phyloP scores from a whole-genome alignment of 805 yeast genomes.

The Pichia occidentalis region DNA sequence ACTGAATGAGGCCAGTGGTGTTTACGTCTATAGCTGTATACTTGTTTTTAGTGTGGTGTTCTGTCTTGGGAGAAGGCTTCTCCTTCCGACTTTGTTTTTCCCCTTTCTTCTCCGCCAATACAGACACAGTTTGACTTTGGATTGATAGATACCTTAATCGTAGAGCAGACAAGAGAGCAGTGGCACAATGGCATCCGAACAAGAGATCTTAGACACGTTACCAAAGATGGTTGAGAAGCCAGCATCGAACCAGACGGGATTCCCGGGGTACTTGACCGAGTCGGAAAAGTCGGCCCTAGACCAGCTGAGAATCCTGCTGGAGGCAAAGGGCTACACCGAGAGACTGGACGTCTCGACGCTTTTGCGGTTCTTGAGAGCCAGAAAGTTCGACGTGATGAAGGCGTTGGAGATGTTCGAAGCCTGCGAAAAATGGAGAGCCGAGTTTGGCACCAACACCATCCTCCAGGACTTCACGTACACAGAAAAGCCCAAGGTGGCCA shows the following conservation, averaged over 20 bases:
- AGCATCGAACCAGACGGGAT: conserved; percentile 53
- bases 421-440: conserved; percentile 90
- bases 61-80: no score
- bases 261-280: conserved; percentile 70
- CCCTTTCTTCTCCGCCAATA: no score
- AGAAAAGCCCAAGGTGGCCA: conserved; percentile 89
- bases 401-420: conserved; percentile 77
- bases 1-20: no score
- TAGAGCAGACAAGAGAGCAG: no score
- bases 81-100: no score
- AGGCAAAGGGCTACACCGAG: conserved; percentile 59
- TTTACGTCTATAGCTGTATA: no score
- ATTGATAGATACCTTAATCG: no score
- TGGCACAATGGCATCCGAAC: conserved; percentile 16
- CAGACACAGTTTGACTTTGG: no score
- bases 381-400: conserved; percentile 80
- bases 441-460: conserved; percentile 80
- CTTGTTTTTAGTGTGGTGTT: no score
- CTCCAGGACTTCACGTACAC: conserved; percentile 81
- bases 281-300: conserved; percentile 57
- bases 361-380: conserved; percentile 84
- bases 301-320: conserved; percentile 51
- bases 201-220: conserved; percentile 24
- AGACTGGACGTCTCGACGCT: conserved; percentile 84
- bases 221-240: conserved; percentile 51